Conservation (phyloP, 768 basidiomycete species). For the Leucosporidium scottii region DNA sequence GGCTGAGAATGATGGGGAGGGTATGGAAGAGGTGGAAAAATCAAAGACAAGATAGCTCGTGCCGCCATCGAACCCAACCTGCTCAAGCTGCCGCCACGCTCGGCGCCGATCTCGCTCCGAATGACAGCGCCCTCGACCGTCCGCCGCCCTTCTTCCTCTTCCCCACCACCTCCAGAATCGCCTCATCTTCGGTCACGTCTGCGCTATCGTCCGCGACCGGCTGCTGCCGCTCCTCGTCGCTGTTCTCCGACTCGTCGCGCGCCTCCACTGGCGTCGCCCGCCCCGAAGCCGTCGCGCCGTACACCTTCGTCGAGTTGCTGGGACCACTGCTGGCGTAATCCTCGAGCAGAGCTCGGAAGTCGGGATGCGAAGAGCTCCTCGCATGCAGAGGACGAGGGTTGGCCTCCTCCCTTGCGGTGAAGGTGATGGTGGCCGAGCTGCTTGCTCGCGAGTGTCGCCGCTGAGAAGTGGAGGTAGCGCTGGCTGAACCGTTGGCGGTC, state of each 20-base stretch:
- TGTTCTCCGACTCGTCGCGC: too few relatives aligned
- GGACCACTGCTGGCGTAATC: conserved; percentile 3
- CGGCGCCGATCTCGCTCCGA: too few relatives aligned
- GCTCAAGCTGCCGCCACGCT: too few relatives aligned
- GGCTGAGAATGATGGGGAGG: too few relatives aligned
- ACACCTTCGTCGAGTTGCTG: conserved; percentile 19
- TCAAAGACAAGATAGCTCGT: too few relatives aligned
- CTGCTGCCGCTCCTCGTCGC: conserved; percentile 12
- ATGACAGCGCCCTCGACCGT: conserved; percentile 10
- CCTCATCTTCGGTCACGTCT: neutral
- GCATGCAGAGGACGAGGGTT: conserved; percentile 9
- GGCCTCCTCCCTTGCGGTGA: neutral
- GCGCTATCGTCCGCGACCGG: neutral
- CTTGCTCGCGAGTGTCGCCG: too few relatives aligned
- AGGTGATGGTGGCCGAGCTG: neutral
- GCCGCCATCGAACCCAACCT: too few relatives aligned
- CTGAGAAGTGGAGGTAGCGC: neutral
- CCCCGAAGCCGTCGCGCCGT: neutral
- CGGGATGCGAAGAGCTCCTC: conserved; percentile 23
- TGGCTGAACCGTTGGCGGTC: neutral
- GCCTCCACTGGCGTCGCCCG: neutral
- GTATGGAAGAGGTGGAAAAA: too few relatives aligned
- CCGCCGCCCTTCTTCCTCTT: neutral
- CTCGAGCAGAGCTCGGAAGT: conserved; percentile 12
- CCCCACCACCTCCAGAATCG: neutral